phyloP scores from a whole-genome alignment of 805 yeast genomes.

The Vanderwaltozyma yarrowii region DNA sequence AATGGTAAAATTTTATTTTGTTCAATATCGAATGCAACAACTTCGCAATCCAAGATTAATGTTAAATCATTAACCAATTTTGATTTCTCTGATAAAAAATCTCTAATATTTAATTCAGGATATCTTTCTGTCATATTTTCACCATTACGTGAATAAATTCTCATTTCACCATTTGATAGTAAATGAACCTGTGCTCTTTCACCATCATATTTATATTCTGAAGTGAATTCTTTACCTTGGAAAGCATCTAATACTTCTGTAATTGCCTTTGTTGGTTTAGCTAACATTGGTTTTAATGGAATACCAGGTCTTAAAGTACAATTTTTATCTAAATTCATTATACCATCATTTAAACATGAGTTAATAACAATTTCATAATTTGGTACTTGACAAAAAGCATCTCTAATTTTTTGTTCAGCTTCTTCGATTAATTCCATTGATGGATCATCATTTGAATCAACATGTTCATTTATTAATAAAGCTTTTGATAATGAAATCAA shows the following conservation, averaged over 20 bases:
- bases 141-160: conserved; percentile 84
- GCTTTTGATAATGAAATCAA: conserved; percentile 79
- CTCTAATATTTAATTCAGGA: conserved; percentile 76
- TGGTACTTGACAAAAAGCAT: conserved; percentile 83
- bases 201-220: conserved; percentile 96
- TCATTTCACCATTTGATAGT: conserved; percentile 51
- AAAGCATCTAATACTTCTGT: conserved; percentile 88
- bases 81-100: conserved; percentile 34
- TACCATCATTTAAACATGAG: conserved; percentile 57
- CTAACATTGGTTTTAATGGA: conserved; percentile 95
- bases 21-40: conserved; percentile 91
- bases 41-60: conserved; percentile 87
- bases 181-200: conserved; percentile 94
- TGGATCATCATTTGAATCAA: conserved; percentile 22
- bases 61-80: conserved; percentile 21
- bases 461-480: conserved; percentile 49
- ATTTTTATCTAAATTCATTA: conserved; percentile 50
- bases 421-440: conserved; percentile 36
- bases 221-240: conserved; percentile 75
- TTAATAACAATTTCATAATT: conserved; percentile 74
- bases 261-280: conserved; percentile 91
- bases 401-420: conserved; percentile 74
- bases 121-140: conserved; percentile 96
- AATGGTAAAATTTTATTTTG: conserved; percentile 79
- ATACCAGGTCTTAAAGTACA: conserved; percentile 82